Evolutionary conservation across 768 basidiomycete species (phyloP).

Genomic region (Lenzites betulinus): DNA sequence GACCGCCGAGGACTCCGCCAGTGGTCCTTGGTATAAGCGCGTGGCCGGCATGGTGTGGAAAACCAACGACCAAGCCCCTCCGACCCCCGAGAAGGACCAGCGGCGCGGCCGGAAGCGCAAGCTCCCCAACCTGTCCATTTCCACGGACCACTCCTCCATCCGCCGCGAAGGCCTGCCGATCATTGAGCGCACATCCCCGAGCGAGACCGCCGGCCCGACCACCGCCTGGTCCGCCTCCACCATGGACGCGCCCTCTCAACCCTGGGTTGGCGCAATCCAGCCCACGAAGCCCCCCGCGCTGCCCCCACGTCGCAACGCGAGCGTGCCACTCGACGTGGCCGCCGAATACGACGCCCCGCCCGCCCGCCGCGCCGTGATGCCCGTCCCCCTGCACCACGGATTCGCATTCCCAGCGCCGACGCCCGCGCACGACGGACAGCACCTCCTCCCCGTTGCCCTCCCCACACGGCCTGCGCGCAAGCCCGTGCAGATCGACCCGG

Average conservation of each 20-base stretch:
- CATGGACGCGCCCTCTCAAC: conserved; percentile 31
- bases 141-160: conserved; percentile 42
- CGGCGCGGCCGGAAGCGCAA: conserved; percentile 25
- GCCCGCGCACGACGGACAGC: conserved; percentile 16
- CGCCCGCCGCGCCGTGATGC: conserved; percentile 26
- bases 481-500: conserved; percentile 20
- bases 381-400: conserved; percentile 46
- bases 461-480: conserved; percentile 1
- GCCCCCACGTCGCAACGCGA: conserved; percentile 16
- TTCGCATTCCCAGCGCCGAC: conserved; percentile 33
- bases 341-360: conserved; percentile 2
- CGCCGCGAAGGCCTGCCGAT: conserved; percentile 30
- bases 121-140: conserved; percentile 45
- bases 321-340: conserved; percentile 19
- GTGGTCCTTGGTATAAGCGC: conserved; percentile 40
- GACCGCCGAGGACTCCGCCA: background rate
- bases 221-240: conserved; percentile 38
- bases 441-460: conserved; percentile 22
- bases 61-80: conserved; percentile 17
- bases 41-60: conserved; percentile 34
- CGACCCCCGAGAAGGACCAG: background rate
- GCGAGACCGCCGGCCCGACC: conserved; percentile 24
- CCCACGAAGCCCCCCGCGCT: conserved; percentile 20
- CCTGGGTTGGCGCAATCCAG: conserved; percentile 20
- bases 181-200: conserved; percentile 32